Base-by-base conservation (phyloP, 2,329 filamentous ascomycete genomes). In the Colletotrichum tropicicola region DNA sequence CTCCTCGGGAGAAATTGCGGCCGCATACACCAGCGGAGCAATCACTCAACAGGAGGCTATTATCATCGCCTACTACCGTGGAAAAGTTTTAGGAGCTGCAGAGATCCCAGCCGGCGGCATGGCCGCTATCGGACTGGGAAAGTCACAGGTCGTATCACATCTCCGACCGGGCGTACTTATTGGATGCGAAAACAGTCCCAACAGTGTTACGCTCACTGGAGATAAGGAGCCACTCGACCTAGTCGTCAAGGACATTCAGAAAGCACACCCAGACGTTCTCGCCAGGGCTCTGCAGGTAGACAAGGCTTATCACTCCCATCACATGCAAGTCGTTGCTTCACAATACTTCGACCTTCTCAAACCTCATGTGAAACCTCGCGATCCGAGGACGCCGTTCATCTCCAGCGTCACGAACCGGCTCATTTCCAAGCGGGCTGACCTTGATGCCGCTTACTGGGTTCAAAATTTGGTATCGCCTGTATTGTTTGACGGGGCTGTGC, bases 1-100 rank as follows among this genome's bases (percentile, higher is more conserved):
- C 62, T 81, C 78, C 0, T 74, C 71, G 5, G 82, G 82, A 2
- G 82, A 83, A 66, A 80, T 83, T 27, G 80, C 76, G 0, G 82
- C 80, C 1, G 80, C 81, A 0, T 82, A 82, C 53, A 78, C 79
- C 1, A 72, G 75, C 2, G 78, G 80, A 2, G 60, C 69, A 3
- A 62, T 83, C 5, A 72, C 75, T 0, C 67, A 72, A 1, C 57
- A 71, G 13, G 74, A 77, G 7, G 80, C 81, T 7, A 77, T 82
- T 54, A 70, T 70, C 4, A 68, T 75, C 0, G 78, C 80, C 0
- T 83, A 78, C 59, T 77, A 78, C 43, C 76, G 82, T 6, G 82
- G 81, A 1, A 41, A 68, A 2, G 28, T 59, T 6, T 76, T 82
- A 4, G 49, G 53, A n/a, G 37, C 37, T 19, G 2, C 23, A n/a